Percentiles rank a stretch among this genome's conserved stretches.
These are phyloP conservation scores for Haberlea rhodopensis DNA, from an alignment of 257 asterid genomes.

Conservation along the genomic window DNA sequence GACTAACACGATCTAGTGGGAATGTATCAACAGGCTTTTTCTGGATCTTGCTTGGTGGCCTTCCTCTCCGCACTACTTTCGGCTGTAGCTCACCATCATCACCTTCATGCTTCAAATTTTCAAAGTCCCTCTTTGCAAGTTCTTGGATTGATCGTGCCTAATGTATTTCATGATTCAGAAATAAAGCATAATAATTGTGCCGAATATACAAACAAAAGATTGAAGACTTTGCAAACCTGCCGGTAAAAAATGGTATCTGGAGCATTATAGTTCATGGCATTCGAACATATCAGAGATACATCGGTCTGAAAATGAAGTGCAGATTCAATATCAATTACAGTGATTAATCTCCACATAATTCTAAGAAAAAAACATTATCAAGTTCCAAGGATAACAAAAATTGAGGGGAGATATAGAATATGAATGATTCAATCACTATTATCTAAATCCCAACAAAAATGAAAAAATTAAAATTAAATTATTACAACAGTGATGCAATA, in stretches of 20 bases:
- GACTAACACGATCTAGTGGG: constrained; percentile 39
- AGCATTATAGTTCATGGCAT: constrained; percentile 92
- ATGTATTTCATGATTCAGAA: constrained; percentile 26
- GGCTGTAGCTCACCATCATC: constrained; percentile 90
- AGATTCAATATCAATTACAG: constrained; percentile 16
- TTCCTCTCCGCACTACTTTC: constrained; percentile 88
- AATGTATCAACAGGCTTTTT: constrained; percentile 55
- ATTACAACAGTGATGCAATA: background rate
- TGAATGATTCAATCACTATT: background rate
- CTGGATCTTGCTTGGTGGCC: constrained; percentile 84
- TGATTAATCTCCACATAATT: background rate
- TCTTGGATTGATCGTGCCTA: constrained; percentile 93
- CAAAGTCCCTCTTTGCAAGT: constrained; percentile 77
- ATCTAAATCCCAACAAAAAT: background rate
- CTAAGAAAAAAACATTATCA: background rate
- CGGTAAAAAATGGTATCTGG: constrained; percentile 80
- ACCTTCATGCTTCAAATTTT: constrained; percentile 81
- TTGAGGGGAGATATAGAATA: background rate
- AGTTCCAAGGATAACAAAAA: background rate
- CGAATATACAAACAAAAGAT: background rate
- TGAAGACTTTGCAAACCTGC: constrained; percentile 53
- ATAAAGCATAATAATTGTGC: constrained; percentile 12
- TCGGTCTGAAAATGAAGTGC: constrained; percentile 62
- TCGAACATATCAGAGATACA: constrained; percentile 80
- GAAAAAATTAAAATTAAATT: too few species aligned